Conservation (phyloP, 805 yeast species). For the Metschnikowia dekortorum region DNA sequence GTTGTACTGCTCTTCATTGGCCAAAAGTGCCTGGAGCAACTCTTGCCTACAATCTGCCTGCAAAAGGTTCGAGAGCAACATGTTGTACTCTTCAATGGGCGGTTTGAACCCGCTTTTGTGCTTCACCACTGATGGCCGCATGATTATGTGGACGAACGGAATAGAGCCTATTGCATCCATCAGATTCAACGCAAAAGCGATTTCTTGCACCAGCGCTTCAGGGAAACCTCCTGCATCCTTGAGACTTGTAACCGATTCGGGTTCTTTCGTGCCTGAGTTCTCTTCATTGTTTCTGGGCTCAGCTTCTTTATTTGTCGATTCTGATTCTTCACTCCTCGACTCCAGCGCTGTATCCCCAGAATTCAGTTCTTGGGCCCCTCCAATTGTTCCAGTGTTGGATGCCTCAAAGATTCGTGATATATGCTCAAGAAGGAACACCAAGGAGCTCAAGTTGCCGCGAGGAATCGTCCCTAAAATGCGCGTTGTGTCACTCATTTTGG, state of each 20-base stretch:
- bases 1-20: slow-evolving; percentile 9
- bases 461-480: slow-evolving; percentile 32
- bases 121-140: slow-evolving; percentile 38
- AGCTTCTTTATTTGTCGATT: too few species aligned
- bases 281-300: too few species aligned
- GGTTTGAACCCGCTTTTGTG: slow-evolving; percentile 37
- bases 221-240: background rate
- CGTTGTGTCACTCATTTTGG: slow-evolving; percentile 15
- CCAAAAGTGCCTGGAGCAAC: slow-evolving; percentile 6
- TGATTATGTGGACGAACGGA: slow-evolving; percentile 38
- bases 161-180: slow-evolving; percentile 35
- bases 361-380: too few species aligned
- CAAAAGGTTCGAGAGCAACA: slow-evolving; percentile 27
- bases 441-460: slow-evolving; percentile 35
- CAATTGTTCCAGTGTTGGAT: background rate
- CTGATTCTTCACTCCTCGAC: too few species aligned
- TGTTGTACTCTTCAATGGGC: slow-evolving; percentile 26
- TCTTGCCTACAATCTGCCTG: slow-evolving; percentile 18
- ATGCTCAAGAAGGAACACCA: slow-evolving; percentile 34
- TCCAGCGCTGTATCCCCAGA: too few species aligned
- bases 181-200: slow-evolving; percentile 21
- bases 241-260: too few species aligned
- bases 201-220: background rate
- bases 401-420: slow-evolving; percentile 20
- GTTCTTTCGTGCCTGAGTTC: too few species aligned